phyloP scores from a whole-genome alignment of 1,284 basidiomycete genomes.

The Rhodotorula sp. region DNA sequence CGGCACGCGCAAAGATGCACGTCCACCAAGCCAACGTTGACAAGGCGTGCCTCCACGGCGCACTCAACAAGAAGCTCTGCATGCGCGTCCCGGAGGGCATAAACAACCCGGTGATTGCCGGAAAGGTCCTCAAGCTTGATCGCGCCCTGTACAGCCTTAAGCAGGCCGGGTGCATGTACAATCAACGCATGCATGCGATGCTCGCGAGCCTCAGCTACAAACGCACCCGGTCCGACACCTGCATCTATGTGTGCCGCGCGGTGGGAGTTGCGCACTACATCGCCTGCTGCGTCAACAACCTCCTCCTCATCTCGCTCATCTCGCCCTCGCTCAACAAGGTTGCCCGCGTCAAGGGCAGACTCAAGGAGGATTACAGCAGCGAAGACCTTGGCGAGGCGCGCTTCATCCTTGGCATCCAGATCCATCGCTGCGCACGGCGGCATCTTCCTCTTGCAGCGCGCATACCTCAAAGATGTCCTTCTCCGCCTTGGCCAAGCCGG shows the following conservation, averaged over 20 bases:
- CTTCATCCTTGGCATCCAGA: too few species aligned
- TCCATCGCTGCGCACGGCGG: too few species aligned
- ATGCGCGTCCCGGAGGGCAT: slow-evolving; percentile 50
- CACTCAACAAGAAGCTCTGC: slow-evolving; percentile 54
- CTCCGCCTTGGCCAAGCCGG: too few species aligned
- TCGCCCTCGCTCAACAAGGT: slow-evolving; percentile 34
- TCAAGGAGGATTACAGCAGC: too few species aligned
- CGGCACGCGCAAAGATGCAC: slow-evolving; percentile 49
- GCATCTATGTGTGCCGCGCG: slow-evolving; percentile 33
- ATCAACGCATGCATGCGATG: slow-evolving; percentile 45
- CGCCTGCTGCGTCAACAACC: slow-evolving; percentile 52
- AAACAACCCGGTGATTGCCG: neutral
- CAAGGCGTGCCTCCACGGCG: slow-evolving; percentile 55
- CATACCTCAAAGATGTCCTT: too few species aligned
- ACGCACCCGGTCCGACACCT: slow-evolving; percentile 41
- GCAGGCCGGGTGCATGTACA: slow-evolving; percentile 53
- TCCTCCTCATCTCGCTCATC: slow-evolving; percentile 46
- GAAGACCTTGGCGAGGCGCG: too few species aligned
- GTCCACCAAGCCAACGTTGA: slow-evolving; percentile 56
- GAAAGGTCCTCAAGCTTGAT: slow-evolving; percentile 28
- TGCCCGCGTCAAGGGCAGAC: slow-evolving; percentile 43
- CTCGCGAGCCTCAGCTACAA: slow-evolving; percentile 46
- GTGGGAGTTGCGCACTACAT: slow-evolving; percentile 24
- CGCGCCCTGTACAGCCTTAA: slow-evolving; percentile 52
- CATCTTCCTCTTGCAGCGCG: too few species aligned